phyloP scores from a whole-genome alignment of 2,329 filamentous ascomycete species.

The Aspergillus clavatus region DNA sequence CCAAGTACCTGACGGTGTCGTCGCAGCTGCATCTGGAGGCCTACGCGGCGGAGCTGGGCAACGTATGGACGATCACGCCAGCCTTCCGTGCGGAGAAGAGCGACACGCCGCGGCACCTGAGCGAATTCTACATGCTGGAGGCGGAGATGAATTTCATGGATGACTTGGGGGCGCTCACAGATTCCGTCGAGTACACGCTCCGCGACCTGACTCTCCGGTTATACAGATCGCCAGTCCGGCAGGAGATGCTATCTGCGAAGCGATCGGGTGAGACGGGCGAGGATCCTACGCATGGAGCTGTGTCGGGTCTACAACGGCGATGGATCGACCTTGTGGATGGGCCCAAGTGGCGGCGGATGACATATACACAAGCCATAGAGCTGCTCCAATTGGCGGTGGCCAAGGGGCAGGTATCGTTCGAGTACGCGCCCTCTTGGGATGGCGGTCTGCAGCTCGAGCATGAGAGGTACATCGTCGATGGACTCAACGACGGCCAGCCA shows the following conservation, averaged over 20 bases:
- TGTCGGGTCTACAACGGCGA: conserved; percentile 55
- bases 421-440: conserved; percentile 65
- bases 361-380: conserved; percentile 73
- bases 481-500: conserved; percentile 60
- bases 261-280: conserved; percentile 39
- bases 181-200: conserved; percentile 74
- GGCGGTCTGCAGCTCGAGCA: conserved; percentile 82
- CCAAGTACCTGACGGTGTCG: conserved; percentile 96
- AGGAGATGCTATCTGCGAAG: conserved; percentile 52
- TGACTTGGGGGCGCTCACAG: conserved; percentile 66
- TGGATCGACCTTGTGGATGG: conserved; percentile 64
- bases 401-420: conserved; percentile 53
- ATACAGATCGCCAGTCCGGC: conserved; percentile 47
- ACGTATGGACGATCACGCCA: conserved; percentile 90
- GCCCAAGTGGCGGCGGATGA: conserved; percentile 69
- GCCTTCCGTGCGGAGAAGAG: conserved; percentile 92
- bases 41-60: conserved; percentile 77
- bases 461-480: conserved; percentile 76
- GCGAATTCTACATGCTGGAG: conserved; percentile 98
- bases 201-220: conserved; percentile 51
- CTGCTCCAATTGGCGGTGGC: conserved; percentile 57
- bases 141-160: conserved; percentile 79
- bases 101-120: conserved; percentile 88
- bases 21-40: conserved; percentile 93
- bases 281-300: conserved; percentile 31